phyloP scores from a whole-genome alignment of 2,329 filamentous ascomycete genomes.

The Madurella mycetomatis region DNA sequence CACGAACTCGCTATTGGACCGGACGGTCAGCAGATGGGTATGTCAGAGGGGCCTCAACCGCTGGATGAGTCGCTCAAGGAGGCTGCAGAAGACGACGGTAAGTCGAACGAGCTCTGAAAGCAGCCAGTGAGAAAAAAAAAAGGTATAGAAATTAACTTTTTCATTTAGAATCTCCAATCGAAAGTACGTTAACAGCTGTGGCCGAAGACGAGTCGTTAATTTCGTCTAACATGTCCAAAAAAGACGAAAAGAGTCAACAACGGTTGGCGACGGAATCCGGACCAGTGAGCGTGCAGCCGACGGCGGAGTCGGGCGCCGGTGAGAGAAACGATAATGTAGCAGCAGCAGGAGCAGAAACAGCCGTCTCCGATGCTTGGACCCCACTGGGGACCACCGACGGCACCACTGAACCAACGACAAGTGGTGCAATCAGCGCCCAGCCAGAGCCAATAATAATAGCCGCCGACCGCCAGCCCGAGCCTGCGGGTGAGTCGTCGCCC shows the following conservation, averaged over 20 bases:
- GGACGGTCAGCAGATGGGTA: not conserved
- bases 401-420: conserved; percentile 23
- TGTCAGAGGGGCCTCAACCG: not conserved
- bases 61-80: not conserved
- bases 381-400: conserved; percentile 14
- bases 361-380: conserved; percentile 4
- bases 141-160: not conserved
- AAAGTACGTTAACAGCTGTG: not conserved
- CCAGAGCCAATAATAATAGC: conserved; percentile 18
- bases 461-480: conserved; percentile 8
- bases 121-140: not conserved
- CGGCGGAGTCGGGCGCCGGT: conserved; percentile 3
- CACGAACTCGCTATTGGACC: not conserved
- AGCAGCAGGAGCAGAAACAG: too few relatives aligned
- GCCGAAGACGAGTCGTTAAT: not conserved
- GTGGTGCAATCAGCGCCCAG: conserved; percentile 17
- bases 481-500: conserved; percentile 1
- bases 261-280: conserved; percentile 5
- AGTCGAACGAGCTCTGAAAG: not conserved
- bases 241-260: conserved; percentile 27
- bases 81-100: conserved; percentile 6
- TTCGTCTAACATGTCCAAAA: conserved; percentile 28
- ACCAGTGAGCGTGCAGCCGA: conserved; percentile 7
- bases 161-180: not conserved
- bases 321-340: conserved; percentile 8